Evolutionary conservation across 2,329 filamentous ascomycete genomes (phyloP), one percentile per base, ranked within the genome.

Genomic region (Falciphora oryzae): DNA sequence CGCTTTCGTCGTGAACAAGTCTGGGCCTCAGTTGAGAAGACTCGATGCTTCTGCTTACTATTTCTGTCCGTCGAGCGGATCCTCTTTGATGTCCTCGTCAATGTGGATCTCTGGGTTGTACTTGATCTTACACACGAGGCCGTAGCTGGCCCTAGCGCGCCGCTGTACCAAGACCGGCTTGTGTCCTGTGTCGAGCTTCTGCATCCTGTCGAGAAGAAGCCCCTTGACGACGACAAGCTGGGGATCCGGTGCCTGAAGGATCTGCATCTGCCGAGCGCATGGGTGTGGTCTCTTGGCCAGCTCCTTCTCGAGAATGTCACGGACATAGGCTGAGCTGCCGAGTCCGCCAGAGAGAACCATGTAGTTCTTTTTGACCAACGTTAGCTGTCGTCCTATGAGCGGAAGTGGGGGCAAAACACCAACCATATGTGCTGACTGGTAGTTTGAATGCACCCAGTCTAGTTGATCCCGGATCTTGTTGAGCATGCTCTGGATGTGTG

Each of bases 211-310:
- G 3, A 79, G 73, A 1, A 85, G 78, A 2, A 85, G 72, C 0
- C 83, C 83, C 66, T 82, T 82, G 57, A 82, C 81, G 1, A 85
- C 82, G 6, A 83, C 81, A 0, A 85, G 79, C 64, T 85, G 81
- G 0, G 83, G 82, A 59, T 85, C 83, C 11, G 79, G 78, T 2
- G 77, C 79, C 11, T 78, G 78, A 4, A 81, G 67, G 22, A 81
- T 77, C 44, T 74, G 71, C 44, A 53, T 53, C n/a, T 53, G 44
- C 18, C 22, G 44, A 4, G 44, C 44, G 22, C 44, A 53, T 25
- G 44, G 44, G 44, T 53, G 44, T 53, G 44, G 44, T 22, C 44
- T n/a, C n/a, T 53, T 70, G 31, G 65, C 64, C 57, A 80, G 73
- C 2, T 74, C 70, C n/a, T 76, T 70, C 60, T 80, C 73, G 2